phyloP scores from a whole-genome alignment of 371 early-diverging fungal species.

The Rhizomucor pusillus region DNA sequence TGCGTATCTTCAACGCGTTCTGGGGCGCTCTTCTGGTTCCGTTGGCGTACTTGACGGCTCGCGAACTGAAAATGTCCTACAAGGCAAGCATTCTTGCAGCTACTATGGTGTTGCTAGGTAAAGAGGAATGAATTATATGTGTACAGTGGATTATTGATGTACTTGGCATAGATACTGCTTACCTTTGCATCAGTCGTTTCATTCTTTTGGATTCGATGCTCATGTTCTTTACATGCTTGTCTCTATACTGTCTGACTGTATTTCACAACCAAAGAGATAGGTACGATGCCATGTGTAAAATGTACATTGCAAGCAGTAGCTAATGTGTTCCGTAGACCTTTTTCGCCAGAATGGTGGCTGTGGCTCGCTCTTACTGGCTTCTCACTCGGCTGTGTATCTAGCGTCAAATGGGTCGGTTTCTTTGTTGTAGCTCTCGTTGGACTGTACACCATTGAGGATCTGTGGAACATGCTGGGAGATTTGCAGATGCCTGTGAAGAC shows the following conservation, averaged over 20 bases:
- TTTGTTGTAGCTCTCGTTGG: conserved; percentile 96
- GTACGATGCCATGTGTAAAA: not conserved
- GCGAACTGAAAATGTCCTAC: conserved; percentile 67
- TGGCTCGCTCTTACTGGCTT: conserved; percentile 90
- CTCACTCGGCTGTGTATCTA: conserved; percentile 84
- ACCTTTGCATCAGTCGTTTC: conserved; percentile 89
- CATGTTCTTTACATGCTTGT: conserved; percentile 86
- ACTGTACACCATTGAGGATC: conserved; percentile 88
- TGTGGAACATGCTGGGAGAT: conserved; percentile 93
- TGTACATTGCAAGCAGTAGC: not conserved
- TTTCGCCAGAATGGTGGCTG: conserved; percentile 80
- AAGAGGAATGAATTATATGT: not conserved
- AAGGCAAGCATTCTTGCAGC: conserved; percentile 69
- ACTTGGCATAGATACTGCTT: conserved; percentile 69
- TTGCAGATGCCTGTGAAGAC: conserved; percentile 59
- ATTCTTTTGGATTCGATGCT: conserved; percentile 98
- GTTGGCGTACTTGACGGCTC: conserved; percentile 87
- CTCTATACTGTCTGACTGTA: conserved; percentile 71
- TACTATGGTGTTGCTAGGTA: conserved; percentile 71
- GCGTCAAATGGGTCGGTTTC: conserved; percentile 99
- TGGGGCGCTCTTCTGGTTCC: conserved; percentile 95
- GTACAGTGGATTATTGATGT: not conserved
- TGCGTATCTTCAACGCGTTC: conserved; percentile 88
- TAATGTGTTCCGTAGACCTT: conserved; percentile 53
- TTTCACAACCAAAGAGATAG: conserved; percentile 53